Conservation (phyloP, 2,329 filamentous ascomycete genomes). For the Ophiostoma angusticollis region DNA sequence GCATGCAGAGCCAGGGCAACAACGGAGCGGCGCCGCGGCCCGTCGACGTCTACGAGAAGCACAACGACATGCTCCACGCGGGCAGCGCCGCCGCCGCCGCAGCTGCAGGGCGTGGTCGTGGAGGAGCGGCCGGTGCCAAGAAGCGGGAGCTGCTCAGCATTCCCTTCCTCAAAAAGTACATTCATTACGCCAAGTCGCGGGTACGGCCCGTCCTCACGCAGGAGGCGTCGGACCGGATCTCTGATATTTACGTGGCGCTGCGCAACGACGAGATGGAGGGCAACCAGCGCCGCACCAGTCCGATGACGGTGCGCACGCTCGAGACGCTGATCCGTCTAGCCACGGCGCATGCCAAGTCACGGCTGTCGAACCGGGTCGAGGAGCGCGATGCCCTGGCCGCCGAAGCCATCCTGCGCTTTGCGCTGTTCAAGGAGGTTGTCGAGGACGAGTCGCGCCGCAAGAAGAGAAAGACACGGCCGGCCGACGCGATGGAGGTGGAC, state of each 20-base stretch:
- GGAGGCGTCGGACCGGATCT: conserved; percentile 82
- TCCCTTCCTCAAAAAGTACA: conserved; percentile 98
- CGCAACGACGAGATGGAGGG: conserved; percentile 93
- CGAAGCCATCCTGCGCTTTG: conserved; percentile 82
- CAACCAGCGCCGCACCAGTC: conserved; percentile 84
- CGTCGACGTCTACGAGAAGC: conserved; percentile 92
- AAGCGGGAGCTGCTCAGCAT: conserved; percentile 85
- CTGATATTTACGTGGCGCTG: conserved; percentile 78
- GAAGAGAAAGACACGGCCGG: conserved; percentile 54
- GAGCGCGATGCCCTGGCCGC: conserved; percentile 79
- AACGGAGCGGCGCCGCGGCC: conserved; percentile 46
- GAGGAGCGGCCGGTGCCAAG: conserved; percentile 33
- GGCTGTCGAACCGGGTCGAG: conserved; percentile 78
- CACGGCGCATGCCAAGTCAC: conserved; percentile 87
- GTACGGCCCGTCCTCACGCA: conserved; percentile 84
- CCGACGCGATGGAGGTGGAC: conserved; percentile 27
- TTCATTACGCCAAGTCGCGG: conserved; percentile 90
- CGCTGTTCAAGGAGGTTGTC: conserved; percentile 91
- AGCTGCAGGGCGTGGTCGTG: too few relatives aligned
- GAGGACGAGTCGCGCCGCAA: conserved; percentile 70
- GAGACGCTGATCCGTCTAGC: conserved; percentile 97
- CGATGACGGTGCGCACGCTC: conserved; percentile 91
- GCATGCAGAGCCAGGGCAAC: conserved; percentile 63
- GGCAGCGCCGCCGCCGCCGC: conserved; percentile 62
- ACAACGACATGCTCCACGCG: conserved; percentile 87